Percentiles rank a stretch among this genome's conserved stretches.
Conservation (phyloP, 495 filamentous ascomycete genomes). For the Halenospora varia region DNA sequence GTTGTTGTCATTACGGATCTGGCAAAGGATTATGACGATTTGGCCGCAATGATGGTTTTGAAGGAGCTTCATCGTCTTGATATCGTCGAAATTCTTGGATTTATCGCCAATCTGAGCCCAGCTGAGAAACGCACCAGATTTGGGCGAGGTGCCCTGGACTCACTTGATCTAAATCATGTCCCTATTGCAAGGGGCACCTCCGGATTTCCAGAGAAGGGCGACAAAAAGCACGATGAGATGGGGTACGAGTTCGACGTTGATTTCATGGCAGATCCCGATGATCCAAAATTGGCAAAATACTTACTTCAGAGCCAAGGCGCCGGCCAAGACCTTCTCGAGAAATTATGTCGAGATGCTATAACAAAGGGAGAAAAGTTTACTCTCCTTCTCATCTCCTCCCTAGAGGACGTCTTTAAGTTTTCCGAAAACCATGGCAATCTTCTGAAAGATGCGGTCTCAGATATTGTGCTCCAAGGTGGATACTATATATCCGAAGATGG, state of each 20-base stretch:
- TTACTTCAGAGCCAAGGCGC: constrained; percentile 1
- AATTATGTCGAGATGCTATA: neutral
- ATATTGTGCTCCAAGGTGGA: constrained; percentile 19
- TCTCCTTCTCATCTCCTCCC: constrained; percentile 15
- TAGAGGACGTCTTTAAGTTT: constrained; percentile 18
- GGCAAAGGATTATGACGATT: constrained; percentile 11
- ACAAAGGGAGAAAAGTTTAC: constrained; percentile 11
- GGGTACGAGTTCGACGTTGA: constrained; percentile 16
- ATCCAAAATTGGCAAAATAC: neutral
- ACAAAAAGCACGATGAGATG: neutral
- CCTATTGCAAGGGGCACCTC: constrained; percentile 14
- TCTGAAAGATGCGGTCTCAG: constrained; percentile 5
- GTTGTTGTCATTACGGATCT: constrained; percentile 9
- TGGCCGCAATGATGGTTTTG: constrained; percentile 7
- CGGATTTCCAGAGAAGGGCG: neutral
- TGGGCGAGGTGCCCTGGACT: constrained; percentile 21
- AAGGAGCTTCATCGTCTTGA: constrained; percentile 7
- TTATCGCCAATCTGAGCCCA: constrained; percentile 22
- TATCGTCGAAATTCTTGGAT: constrained; percentile 2
- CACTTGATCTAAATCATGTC: constrained; percentile 8
- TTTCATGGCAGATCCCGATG: constrained; percentile 8
- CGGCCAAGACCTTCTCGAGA: constrained; percentile 15
- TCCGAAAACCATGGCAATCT: constrained; percentile 1
- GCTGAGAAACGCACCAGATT: constrained; percentile 12
- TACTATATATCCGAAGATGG: constrained; percentile 12